Evolutionary conservation across 2,329 filamentous ascomycete genomes (phyloP).

Genomic region (Cryphonectria naterciae): DNA sequence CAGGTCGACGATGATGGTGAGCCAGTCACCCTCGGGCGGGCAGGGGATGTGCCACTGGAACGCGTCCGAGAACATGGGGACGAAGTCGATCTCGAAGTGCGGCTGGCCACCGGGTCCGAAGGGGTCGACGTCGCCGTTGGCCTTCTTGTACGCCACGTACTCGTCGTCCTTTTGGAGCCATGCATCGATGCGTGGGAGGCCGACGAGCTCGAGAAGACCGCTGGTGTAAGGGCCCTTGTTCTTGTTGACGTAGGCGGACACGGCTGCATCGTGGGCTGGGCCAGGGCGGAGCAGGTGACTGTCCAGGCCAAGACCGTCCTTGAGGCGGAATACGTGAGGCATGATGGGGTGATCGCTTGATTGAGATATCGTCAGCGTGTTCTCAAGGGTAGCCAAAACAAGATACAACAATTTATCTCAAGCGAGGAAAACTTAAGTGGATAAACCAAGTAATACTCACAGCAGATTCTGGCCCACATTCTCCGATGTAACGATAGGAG

Average conservation of each 20-base stretch:
- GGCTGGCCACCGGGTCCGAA: constrained; percentile 61
- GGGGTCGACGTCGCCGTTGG: constrained; percentile 52
- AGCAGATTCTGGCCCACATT: constrained; percentile 68
- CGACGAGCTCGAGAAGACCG: constrained; percentile 54
- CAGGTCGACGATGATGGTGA: constrained; percentile 59
- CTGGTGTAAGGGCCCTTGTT: constrained; percentile 46
- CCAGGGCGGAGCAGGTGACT: constrained; percentile 45
- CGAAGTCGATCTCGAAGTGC: constrained; percentile 66
- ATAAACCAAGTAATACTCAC: neutral
- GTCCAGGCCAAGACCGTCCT: constrained; percentile 47
- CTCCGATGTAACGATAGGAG: constrained; percentile 57
- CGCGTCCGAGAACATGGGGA: constrained; percentile 57
- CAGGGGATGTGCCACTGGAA: constrained; percentile 53
- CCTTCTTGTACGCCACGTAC: constrained; percentile 49
- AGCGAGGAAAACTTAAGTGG: no score
- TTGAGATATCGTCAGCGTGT: neutral
- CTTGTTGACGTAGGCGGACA: constrained; percentile 42
- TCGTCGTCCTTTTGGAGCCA: constrained; percentile 51
- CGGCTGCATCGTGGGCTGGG: constrained; percentile 39
- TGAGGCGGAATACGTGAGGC: constrained; percentile 51
- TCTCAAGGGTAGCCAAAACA: neutral
- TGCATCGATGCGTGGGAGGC: constrained; percentile 61
- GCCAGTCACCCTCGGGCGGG: constrained; percentile 50
- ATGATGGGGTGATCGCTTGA: constrained; percentile 60
- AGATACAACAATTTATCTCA: neutral